These are phyloP conservation scores for Draba incana DNA, from an alignment of 345 rosid species.

Conservation along the genomic window DNA sequence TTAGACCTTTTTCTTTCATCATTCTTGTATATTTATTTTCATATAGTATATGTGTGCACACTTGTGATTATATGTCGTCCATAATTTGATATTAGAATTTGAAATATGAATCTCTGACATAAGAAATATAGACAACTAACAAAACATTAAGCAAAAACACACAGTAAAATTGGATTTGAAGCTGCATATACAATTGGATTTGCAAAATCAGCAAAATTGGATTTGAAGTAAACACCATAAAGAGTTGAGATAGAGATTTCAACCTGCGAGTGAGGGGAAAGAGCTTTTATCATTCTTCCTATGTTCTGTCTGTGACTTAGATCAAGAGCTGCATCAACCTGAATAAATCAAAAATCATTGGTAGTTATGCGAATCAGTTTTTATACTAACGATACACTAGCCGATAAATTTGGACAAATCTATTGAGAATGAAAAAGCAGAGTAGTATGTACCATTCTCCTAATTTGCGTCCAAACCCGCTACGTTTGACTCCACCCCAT, in stretches of 20 bases:
- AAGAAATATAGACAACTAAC: too few species aligned
- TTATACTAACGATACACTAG: neutral
- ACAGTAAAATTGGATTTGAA: neutral
- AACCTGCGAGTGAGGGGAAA: slow-evolving; percentile 79
- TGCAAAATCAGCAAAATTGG: neutral
- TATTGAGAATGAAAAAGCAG: neutral
- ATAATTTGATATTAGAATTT: too few species aligned
- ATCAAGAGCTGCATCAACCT: slow-evolving; percentile 98
- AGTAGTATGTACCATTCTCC: neutral
- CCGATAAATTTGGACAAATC: too few species aligned
- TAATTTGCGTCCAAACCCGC: too few species aligned
- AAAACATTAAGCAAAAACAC: neutral
- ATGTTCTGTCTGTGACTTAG: slow-evolving; percentile 98
- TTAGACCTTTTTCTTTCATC: too few species aligned
- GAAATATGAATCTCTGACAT: too few species aligned
- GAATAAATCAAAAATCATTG: slow-evolving; percentile 21
- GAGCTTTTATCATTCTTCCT: slow-evolving; percentile 87
- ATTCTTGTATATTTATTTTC: too few species aligned
- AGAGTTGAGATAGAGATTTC: slow-evolving; percentile 15
- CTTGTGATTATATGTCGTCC: too few species aligned
- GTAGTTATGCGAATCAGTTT: neutral
- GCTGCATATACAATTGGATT: too few species aligned
- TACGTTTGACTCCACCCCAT: too few species aligned
- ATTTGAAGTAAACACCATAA: neutral
- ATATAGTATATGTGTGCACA: too few species aligned